These are phyloP conservation scores for Amphicarpaea edgeworthii DNA, from an alignment of 306 rosid species.

Conservation along the genomic window DNA sequence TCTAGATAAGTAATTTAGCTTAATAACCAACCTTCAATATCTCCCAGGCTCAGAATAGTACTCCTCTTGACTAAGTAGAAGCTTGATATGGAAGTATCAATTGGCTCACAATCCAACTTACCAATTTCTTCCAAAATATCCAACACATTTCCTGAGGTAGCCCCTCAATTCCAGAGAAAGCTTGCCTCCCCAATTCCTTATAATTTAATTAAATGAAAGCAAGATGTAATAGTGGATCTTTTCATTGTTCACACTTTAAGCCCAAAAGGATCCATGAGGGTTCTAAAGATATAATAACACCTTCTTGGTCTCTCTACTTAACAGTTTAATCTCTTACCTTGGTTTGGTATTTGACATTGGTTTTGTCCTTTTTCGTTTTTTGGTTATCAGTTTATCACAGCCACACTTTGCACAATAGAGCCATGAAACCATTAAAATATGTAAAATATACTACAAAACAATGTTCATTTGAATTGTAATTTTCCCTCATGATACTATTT, in stretches of 20 bases:
- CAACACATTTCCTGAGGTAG: background rate
- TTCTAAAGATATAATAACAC: slow-evolving; percentile 10
- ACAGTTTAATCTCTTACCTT: background rate
- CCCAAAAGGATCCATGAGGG: slow-evolving; percentile 7
- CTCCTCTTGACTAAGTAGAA: background rate
- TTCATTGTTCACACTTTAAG: slow-evolving; percentile 18
- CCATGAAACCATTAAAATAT: background rate
- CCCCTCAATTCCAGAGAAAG: background rate
- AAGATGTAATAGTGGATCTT: background rate
- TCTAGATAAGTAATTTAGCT: background rate
- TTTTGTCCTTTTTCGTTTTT: background rate
- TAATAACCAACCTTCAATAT: background rate
- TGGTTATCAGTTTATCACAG: background rate
- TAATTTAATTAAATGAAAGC: background rate
- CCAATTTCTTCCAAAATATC: background rate
- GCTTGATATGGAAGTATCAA: background rate
- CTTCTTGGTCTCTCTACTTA: slow-evolving; percentile 11
- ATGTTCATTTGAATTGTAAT: slow-evolving; percentile 15
- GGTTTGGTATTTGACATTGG: too few relatives aligned
- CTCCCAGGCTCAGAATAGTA: background rate
- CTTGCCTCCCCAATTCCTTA: background rate
- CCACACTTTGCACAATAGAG: background rate
- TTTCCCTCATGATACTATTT: slow-evolving; percentile 19
- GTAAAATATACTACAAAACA: background rate
- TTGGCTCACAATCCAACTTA: background rate